A percentile compares a stretch with the other conserved stretches of the same genome.
Conservation (phyloP, 2,329 filamentous ascomycete species). For the Trichoderma koningiopsis region DNA sequence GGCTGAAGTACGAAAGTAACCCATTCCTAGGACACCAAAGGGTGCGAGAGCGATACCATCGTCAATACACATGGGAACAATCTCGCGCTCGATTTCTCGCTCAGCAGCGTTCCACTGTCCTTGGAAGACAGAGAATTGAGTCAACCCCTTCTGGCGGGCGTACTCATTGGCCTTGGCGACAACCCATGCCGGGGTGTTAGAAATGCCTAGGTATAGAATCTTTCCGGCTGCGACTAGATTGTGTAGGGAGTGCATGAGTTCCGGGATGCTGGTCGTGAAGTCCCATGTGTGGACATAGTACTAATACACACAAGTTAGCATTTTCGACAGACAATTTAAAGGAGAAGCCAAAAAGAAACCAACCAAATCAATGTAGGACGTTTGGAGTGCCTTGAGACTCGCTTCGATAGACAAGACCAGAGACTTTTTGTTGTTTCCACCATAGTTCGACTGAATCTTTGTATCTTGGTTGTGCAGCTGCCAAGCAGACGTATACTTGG, state of each 20-base stretch:
- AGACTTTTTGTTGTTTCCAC: constrained; percentile 43
- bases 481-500: constrained; percentile 51
- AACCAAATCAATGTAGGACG: constrained; percentile 38
- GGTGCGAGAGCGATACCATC: constrained; percentile 52
- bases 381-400: constrained; percentile 45
- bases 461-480: constrained; percentile 23
- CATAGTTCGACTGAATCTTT: constrained; percentile 37
- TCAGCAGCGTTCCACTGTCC: constrained; percentile 34
- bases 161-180: constrained; percentile 34
- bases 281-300: constrained; percentile 32
- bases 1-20: constrained; percentile 29
- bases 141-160: constrained; percentile 33
- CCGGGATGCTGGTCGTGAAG: constrained; percentile 31
- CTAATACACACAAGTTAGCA: not conserved
- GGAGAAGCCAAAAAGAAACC: not conserved
- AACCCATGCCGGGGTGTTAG: constrained; percentile 38
- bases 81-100: constrained; percentile 37
- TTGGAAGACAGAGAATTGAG: constrained; percentile 37
- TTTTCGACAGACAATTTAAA: no score
- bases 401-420: constrained; percentile 44
- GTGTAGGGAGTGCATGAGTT: constrained; percentile 35
- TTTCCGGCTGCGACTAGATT: constrained; percentile 33
- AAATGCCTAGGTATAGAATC: constrained; percentile 38
- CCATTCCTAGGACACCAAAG: constrained; percentile 44
- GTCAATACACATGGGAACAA: constrained; percentile 39